Evolutionary conservation across 176 grass and related monocot species (phyloP), one percentile per base, ranked within the genome.

Genomic region (Guadua angustifolia): DNA sequence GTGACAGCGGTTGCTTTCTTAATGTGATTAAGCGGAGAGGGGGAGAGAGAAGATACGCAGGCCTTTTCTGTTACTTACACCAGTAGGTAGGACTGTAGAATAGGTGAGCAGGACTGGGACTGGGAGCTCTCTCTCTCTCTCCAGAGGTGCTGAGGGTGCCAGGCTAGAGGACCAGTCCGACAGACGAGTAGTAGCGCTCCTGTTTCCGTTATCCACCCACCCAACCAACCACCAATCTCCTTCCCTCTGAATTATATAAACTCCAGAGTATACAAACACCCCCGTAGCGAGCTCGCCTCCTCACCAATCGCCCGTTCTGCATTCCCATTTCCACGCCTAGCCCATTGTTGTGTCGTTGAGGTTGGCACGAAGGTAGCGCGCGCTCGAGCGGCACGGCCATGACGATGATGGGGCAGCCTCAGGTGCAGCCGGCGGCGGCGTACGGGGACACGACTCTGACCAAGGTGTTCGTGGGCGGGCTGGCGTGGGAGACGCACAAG

Each of bases 391-490:
- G 57, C 6, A 3, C 35, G 13, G 14, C 19, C 26, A 11, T 74
- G 49, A 90, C 83, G 79, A 46, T 25, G 55, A 65, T 3, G 2
- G 36, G 5, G 53, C 79, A 77, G 12, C 71, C 44, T 38, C 69
- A 14, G 38, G 25, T 24, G 47, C 52, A 51, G 35, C 66, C 73
- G 2, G 29, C 22, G 63, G 60, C 82, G 77, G 79, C 75, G 86
- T 99, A 94, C 83, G 93, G 97, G 11, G 97, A 99, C 86, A 96
- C 93, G 19, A 95, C 89, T 57, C 87, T 94, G 26, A 99, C 96
- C 69, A 99, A 99, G 91, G 96, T 99, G 79, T 99, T 99, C 92
- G 96, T 99, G 18, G 96, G 96, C 40, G 96, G 96, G 29, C 83
- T 99, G 29, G 96, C 93, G 38, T 99, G 96, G 96, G 96, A 99